Percentiles rank a stretch among this genome's conserved stretches.
These are phyloP conservation scores for Acacia confusa DNA, from an alignment of 306 rosid genomes.

Conservation along the genomic window DNA sequence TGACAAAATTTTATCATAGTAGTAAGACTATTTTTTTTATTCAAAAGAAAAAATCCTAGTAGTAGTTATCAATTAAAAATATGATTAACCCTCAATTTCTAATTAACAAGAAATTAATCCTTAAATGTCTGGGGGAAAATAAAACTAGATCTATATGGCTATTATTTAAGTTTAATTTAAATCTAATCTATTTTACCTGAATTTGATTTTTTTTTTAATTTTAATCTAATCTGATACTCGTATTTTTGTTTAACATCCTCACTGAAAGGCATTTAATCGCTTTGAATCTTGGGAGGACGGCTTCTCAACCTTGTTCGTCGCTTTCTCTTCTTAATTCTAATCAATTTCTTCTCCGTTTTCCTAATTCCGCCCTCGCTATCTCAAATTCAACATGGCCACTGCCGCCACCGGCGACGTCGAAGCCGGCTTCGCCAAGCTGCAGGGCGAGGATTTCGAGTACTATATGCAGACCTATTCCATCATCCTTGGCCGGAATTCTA, in stretches of 20 bases:
- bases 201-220: no score
- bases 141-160: no score
- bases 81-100: no score
- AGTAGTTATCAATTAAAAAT: no score
- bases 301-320: not conserved
- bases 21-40: no score
- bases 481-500: slow-evolving; percentile 93
- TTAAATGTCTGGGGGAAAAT: no score
- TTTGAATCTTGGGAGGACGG: not conserved
- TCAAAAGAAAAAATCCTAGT: no score
- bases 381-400: slow-evolving; percentile 35
- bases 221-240: not conserved
- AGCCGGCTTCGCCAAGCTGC: slow-evolving; percentile 97
- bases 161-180: no score
- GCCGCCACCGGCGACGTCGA: slow-evolving; percentile 75
- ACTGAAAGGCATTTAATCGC: not conserved
- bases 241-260: not conserved
- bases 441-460: slow-evolving; percentile 98
- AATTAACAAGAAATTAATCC: no score
- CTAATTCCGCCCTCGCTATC: not conserved
- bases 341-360: not conserved
- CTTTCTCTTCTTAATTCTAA: no score
- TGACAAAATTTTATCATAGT: no score
- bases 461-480: slow-evolving; percentile 99
- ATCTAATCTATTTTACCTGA: no score